Conservation (phyloP, 2,329 filamentous ascomycete genomes). For the Ceratocystiopsis minuta region DNA sequence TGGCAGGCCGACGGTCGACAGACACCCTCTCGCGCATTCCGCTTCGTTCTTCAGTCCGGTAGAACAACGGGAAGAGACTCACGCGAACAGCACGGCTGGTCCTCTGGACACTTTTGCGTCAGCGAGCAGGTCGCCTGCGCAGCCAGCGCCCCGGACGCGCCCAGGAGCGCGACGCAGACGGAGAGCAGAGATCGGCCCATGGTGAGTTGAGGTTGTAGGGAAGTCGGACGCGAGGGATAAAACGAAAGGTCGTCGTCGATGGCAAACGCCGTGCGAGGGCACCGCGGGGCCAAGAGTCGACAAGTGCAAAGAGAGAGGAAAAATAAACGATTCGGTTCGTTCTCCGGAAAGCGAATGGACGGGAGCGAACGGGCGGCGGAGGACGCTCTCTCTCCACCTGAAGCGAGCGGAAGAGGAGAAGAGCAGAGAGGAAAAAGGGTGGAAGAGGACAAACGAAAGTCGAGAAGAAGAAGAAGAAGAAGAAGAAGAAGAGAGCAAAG, state of each 20-base stretch:
- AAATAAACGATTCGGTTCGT: too few species aligned
- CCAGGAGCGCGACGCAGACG: slow-evolving; percentile 20
- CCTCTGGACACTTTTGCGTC: slow-evolving; percentile 47
- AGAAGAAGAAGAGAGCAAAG: not conserved
- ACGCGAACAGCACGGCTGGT: slow-evolving; percentile 67
- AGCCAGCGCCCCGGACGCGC: slow-evolving; percentile 21
- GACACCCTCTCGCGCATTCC: too few species aligned
- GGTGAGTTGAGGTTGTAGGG: not conserved
- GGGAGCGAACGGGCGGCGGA: too few species aligned
- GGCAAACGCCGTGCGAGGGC: too few species aligned
- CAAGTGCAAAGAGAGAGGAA: too few species aligned
- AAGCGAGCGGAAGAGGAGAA: not conserved
- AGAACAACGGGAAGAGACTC: slow-evolving; percentile 20
- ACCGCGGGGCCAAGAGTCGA: too few species aligned
- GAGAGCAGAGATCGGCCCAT: slow-evolving; percentile 16
- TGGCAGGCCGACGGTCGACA: too few species aligned
- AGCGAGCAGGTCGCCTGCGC: slow-evolving; percentile 25
- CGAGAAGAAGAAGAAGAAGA: not conserved
- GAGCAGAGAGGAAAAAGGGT: not conserved
- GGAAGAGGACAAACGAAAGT: not conserved
- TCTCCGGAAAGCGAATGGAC: too few species aligned
- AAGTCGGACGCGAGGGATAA: too few species aligned
- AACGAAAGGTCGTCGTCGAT: too few species aligned
- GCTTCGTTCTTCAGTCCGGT: not conserved
- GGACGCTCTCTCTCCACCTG: too few species aligned